Base-by-base conservation (phyloP, 2,329 filamentous ascomycete species). In the Fusarium tupiense region DNA sequence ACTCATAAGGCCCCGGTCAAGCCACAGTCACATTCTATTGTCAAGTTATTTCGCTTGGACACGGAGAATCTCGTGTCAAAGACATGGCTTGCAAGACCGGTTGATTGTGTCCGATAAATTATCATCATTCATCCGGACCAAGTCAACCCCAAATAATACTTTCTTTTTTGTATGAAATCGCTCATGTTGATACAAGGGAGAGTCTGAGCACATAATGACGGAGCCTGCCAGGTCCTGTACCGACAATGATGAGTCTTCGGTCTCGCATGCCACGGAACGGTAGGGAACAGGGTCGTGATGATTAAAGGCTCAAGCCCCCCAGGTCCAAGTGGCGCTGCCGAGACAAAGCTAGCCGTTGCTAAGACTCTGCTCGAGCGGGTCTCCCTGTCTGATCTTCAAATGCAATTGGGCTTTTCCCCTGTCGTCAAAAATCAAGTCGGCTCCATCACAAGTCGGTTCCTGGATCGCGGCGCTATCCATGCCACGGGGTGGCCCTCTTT, bases 391-490 rank as follows among this genome's bases (percentile, higher is more conserved):
- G 64, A 16, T 62, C 29, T 52, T 31, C 40, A 38, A 38, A 24
- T 60, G 58, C 37, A 65, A 70, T 70, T 70, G 66, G 67, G 40
- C 35, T 47, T 33, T n/a, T 24, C 33, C 52, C 69, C 64, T 74
- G 70, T 68, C 29, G 47, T 56, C 47, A 62, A 53, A 58, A 61
- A 46, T 38, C 53, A 47, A 37, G 75, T 75, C 76, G 62, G 41
- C 67, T 58, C 66, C 64, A 80, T 77, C 37, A 50, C 44, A 41
- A 72, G 76, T 66, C 29, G 41, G 77, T 78, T 77, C 76, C 77
- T 78, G 77, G 76, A 69, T 78, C 72, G 70, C 61, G 67, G 65
- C 75, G 76, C 75, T 73, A 76, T 72, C 76, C 68, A 76, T 76
- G 75, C 67, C 72, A 72, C 70, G 74, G 75, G 74, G 75, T 78